phyloP scores from a whole-genome alignment of 352 stramenopile genomes.

The Globisporangium mamillatum region DNA sequence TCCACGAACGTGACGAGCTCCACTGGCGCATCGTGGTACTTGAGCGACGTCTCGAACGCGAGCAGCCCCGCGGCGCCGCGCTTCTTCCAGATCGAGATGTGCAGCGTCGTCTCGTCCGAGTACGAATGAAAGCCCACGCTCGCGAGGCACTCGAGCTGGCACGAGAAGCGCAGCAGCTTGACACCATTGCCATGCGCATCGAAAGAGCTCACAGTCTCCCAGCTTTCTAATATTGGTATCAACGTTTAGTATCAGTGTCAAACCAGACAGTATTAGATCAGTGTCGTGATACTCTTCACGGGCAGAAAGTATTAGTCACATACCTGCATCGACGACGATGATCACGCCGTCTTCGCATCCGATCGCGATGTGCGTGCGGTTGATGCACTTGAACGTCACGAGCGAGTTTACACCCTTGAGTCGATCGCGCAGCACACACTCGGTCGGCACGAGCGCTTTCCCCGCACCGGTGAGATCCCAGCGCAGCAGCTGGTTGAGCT shows the following conservation, averaged over 20 bases:
- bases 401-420: constrained; percentile 54
- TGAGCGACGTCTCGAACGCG: constrained; percentile 32
- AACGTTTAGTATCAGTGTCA: constrained; percentile 1
- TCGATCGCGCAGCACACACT: constrained; percentile 30
- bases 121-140: constrained; percentile 62
- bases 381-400: constrained; percentile 42
- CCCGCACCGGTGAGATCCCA: constrained; percentile 37
- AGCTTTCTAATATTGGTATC: constrained; percentile 25
- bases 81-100: constrained; percentile 56
- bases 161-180: constrained; percentile 45
- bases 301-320: background rate
- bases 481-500: constrained; percentile 52
- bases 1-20: constrained; percentile 53
- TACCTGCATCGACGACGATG: constrained; percentile 41
- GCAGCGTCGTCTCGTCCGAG: constrained; percentile 58
- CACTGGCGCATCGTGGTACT: constrained; percentile 34
- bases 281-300: background rate
- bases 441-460: constrained; percentile 19
- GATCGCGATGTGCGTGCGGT: constrained; percentile 49
- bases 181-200: constrained; percentile 63
- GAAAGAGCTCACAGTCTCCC: constrained; percentile 39
- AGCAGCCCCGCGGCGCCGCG: constrained; percentile 27
- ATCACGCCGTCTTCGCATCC: constrained; percentile 58
- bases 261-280: background rate
- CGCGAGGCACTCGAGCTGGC: constrained; percentile 45